A percentile compares a stretch with the other conserved stretches of the same genome.
phyloP scores from a whole-genome alignment of 495 filamentous ascomycete genomes.

The Penicillium alfredii region DNA sequence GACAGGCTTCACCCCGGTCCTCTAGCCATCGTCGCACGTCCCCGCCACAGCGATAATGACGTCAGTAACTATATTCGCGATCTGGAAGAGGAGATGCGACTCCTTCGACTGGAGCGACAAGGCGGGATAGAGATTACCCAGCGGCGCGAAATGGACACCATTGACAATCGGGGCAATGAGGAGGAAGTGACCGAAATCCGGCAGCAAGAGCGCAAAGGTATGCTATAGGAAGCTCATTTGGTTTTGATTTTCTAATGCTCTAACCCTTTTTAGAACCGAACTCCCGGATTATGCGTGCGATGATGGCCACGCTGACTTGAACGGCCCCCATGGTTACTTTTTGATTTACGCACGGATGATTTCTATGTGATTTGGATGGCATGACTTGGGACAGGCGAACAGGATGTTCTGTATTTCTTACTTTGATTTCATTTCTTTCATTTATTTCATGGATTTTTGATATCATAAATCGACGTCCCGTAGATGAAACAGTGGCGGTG shows the following conservation, averaged over 20 bases:
- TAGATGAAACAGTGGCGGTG: conserved; percentile 31
- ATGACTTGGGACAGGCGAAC: no score
- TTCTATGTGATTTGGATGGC: not conserved
- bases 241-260: conserved; percentile 31
- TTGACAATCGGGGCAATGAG: conserved; percentile 41
- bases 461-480: no score
- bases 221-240: conserved; percentile 52
- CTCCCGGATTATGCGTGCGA: conserved; percentile 60
- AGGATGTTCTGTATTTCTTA: not conserved
- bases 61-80: conserved; percentile 52
- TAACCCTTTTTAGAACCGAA: conserved; percentile 44
- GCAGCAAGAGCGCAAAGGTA: conserved; percentile 84
- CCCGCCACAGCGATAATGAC: conserved; percentile 46
- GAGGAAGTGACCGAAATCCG: conserved; percentile 54
- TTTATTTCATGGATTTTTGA: no score
- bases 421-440: no score
- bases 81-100: conserved; percentile 47
- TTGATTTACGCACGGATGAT: no score
- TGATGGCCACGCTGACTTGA: conserved; percentile 73
- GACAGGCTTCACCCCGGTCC: conserved; percentile 45
- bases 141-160: conserved; percentile 40
- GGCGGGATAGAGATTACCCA: conserved; percentile 38
- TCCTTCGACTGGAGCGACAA: conserved; percentile 39
- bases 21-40: conserved; percentile 52
- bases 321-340: not conserved